Base-by-base conservation (phyloP, 352 stramenopile genomes). In the Globisporangium cylindrosporum region DNA sequence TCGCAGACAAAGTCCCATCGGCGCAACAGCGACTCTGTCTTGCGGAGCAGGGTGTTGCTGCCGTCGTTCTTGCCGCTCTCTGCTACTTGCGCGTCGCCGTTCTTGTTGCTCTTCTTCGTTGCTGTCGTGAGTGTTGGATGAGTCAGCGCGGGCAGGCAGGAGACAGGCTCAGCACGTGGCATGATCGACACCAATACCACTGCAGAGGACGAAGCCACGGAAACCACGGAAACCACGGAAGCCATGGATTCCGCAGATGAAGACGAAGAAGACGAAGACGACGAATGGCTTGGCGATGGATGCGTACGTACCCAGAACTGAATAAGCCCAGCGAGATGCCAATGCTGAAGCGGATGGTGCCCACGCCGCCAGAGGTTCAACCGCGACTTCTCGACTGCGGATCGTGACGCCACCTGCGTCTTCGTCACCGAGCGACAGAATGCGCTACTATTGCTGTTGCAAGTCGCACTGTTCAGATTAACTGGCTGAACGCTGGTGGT, bases 1-100 rank as follows among this genome's bases (percentile, higher is more conserved):
- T 77, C 73, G 32, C 71, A 69, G 8, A 90, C 67, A 18, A 62
- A 62, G 66, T 64, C 59, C 38, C 62, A 67, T 27, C 14, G 65
- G 62, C 72, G 66, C 15, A 51, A 27, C 18, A 41, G 24, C 2
- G 32, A 27, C 25, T 62, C 24, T 12, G 12, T 46, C 38, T 46
- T 46, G 38, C 7, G 6, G 38, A 46, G 38, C 12, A 46, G 38
- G 38, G 4, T n/a, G 32, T 9, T 48, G 32, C 20, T 27, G 8
- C 14, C 32, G 14, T 29, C n/a, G 9, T 46, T 61, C 8, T 46
- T 51, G 43, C 18, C 43, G 18, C 5, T 22, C 43, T 51, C 43
- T 51, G 6, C 43, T 49, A 18, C 43, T 24, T 51, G 18, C 43
- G 43, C 15, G 18, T 51, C 22, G 18, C 10, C 22, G 49, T 29